Base-by-base conservation (phyloP, 306 rosid genomes). In the Sophora flavescens region DNA sequence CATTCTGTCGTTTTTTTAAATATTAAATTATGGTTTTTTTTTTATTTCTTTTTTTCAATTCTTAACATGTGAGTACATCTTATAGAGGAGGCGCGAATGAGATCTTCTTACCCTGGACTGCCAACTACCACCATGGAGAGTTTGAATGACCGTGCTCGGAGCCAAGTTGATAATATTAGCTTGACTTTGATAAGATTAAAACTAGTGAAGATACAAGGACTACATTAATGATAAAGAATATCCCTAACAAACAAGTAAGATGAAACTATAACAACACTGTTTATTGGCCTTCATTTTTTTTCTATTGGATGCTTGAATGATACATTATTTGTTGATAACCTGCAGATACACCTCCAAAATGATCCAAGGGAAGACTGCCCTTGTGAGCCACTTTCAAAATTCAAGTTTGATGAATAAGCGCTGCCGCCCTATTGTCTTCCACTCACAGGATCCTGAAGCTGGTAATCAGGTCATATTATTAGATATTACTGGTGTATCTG, bases 401-500 rank as follows among this genome's bases (percentile, higher is more conserved):
- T 95, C 99, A 45, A 95, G 99, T 85, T 87, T 95, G 84, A 95
- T 95, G 99, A 95, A 95, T 65, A 95, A 92, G 87, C 93, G 97
- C 50, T 95, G 99, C 65, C 92, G 99, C 53, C 99, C 99, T 4
- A 95, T 95, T 79, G 88, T 95, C 52, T 95, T 95, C 82, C 97
- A 91, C 76, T 84, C 92, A 2, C 97, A 95, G 78, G 96, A 97
- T 78, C 87, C 88, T 78, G 97, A 95, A 63, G 83, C 83, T 17
- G 85, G 83, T 63, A 97, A 95, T 67, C 97, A 88, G 97, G 99
- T 95, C 73, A 61, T 36, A 39, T 33, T 30, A 14, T 33, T 30
- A 14, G 36, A 17, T 33, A 38, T 77, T 26, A 22, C 22, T 22
- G 22, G 22, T 22, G 22, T 22, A 22, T 22, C 1, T 22, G 1